These are phyloP conservation scores for Lasiosphaeria ovina DNA, from an alignment of 495 filamentous ascomycete species.

Conservation along the genomic window DNA sequence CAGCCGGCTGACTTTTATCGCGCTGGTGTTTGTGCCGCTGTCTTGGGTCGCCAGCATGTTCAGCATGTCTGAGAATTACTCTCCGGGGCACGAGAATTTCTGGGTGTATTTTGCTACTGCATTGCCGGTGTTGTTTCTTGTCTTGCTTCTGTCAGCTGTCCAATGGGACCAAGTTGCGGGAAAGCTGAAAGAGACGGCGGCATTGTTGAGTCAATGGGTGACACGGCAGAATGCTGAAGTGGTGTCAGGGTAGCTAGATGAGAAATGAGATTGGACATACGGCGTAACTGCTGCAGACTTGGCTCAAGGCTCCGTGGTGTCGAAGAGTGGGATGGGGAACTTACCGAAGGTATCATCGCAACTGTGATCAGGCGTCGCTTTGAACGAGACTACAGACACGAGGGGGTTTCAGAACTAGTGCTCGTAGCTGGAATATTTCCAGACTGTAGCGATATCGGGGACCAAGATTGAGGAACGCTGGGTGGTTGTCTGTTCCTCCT, in stretches of 20 bases:
- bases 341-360: conserved; percentile 1
- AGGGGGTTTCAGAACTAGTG: no score
- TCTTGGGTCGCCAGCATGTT: conserved; percentile 37
- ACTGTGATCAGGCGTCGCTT: no score
- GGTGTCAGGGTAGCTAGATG: conserved; percentile 4
- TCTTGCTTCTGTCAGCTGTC: conserved; percentile 14
- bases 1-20: conserved; percentile 34
- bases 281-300: conserved; percentile 4
- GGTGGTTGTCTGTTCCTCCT: no score
- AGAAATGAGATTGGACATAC: conserved; percentile 10
- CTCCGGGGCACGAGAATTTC: conserved; percentile 10
- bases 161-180: conserved; percentile 11
- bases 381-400: no score
- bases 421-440: no score
- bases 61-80: conserved; percentile 29
- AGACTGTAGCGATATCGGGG: no score
- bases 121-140: conserved; percentile 11
- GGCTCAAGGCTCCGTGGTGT: conserved; percentile 7
- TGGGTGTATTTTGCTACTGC: conserved; percentile 18
- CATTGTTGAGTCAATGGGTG: conserved; percentile 3
- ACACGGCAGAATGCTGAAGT: conserved; percentile 3
- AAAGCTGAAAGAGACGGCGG: conserved; percentile 5
- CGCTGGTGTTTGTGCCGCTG: conserved; percentile 40
- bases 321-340: conserved; percentile 9
- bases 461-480: no score